Evolutionary conservation across 2,329 filamentous ascomycete genomes (phyloP), one percentile per base, ranked within the genome.

Genomic region (Lachnellula cervina): DNA sequence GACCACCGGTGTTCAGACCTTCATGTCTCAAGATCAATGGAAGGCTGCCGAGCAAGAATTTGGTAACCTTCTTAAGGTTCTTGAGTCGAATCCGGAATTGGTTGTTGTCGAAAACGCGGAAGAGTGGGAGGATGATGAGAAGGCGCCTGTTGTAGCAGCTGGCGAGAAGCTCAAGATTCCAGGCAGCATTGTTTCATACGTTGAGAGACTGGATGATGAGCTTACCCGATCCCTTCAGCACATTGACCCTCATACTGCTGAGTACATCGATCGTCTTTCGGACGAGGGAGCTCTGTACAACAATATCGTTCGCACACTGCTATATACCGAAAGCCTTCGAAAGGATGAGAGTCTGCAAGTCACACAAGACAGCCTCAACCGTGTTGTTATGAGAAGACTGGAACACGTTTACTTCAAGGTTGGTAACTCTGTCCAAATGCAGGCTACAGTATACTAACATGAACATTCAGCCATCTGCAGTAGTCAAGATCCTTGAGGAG

Each of bases 381-480:
- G 94, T 58, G 84, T 97, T 52, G 82, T 97, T 64, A 96, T 97
- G 84, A 86, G 94, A 69, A 85, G 95, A 66, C 77, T 99, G 62
- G 95, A 99, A 76, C 95, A 99, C 74, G 83, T 97, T 68, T 99
- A 99, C 80, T 99, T 97, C 84, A 99, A 99, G 82, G 84, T 87
- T 73, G 63, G 77, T 66, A 37, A 25, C 5, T 23, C 19, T 35
- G 14, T 23, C 1, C 14, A 17, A 11, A 34, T 51, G 59, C 65
- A 37, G 64, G 54, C 52, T 28, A 45, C 5, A 25, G 8, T 32
- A 16, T 53, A n/a, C 48, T 63, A 60, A 60, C 46, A 55, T 57
- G 45, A 45, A 4, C 57, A 17, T 52, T 28, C 66, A 87, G 87
- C 94, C 94, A 55, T 83, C 91, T 11, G 88, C 93, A 74, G 93